Conservation (phyloP, 164 flowering plant species). For the Umbilicus rupestris region DNA sequence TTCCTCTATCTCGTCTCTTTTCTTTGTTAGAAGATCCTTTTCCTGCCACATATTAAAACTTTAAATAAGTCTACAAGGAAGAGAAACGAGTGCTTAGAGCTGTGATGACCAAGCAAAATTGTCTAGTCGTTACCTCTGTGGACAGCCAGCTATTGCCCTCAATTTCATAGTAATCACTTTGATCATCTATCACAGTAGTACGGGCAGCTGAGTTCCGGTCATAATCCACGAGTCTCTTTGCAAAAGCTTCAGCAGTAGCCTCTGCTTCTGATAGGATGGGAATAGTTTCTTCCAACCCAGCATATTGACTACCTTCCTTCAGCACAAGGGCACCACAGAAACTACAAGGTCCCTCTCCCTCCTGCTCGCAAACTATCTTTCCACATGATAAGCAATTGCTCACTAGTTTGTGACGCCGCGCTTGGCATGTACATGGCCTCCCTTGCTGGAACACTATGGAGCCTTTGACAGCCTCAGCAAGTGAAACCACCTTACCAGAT, state of each 20-base stretch:
- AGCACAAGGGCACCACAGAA: slow-evolving; percentile 91
- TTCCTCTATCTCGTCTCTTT: slow-evolving; percentile 65
- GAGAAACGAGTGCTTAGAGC: background rate
- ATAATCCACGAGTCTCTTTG: slow-evolving; percentile 86
- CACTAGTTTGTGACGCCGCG: slow-evolving; percentile 67
- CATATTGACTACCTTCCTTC: slow-evolving; percentile 79
- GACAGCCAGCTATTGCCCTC: slow-evolving; percentile 91
- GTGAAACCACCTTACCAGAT: slow-evolving; percentile 65
- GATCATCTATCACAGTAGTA: slow-evolving; percentile 93
- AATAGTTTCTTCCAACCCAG: slow-evolving; percentile 58
- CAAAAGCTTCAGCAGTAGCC: slow-evolving; percentile 84
- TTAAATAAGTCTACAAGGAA: background rate
- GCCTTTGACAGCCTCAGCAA: slow-evolving; percentile 94
- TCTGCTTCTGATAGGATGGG: slow-evolving; percentile 61
- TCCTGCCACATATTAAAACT: slow-evolving; percentile 41
- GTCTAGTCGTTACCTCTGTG: slow-evolving; percentile 37
- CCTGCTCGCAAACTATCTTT: slow-evolving; percentile 93
- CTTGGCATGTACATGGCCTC: slow-evolving; percentile 92
- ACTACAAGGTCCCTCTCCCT: slow-evolving; percentile 93
- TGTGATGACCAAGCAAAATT: background rate
- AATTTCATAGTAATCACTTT: slow-evolving; percentile 87
- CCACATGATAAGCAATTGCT: slow-evolving; percentile 98
- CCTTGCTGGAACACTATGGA: slow-evolving; percentile 86
- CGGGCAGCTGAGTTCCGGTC: slow-evolving; percentile 88
- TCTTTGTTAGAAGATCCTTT: slow-evolving; percentile 75